phyloP scores from a whole-genome alignment of 148 eudicot species.

The Salicornia ramosissima region DNA sequence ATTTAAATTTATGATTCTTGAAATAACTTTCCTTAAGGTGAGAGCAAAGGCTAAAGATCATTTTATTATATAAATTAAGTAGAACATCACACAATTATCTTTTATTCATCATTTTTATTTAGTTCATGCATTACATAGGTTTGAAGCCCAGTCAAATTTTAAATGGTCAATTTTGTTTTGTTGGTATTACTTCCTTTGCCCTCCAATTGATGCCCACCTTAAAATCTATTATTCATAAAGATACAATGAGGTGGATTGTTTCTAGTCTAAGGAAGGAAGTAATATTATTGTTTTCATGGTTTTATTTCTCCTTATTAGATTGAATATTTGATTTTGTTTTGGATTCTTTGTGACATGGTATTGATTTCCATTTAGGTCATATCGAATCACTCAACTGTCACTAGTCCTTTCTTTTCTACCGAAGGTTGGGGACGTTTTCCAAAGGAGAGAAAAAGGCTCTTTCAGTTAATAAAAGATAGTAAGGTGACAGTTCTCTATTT shows the following conservation, averaged over 20 bases:
- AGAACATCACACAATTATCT: background rate
- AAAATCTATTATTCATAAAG: background rate
- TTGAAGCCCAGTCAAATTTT: background rate
- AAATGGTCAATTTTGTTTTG: background rate
- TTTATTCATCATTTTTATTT: background rate
- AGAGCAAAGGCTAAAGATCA: too few relatives aligned
- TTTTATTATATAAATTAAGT: background rate
- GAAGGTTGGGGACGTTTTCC: conserved; percentile 77
- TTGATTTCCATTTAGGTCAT: conserved; percentile 43
- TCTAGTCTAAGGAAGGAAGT: background rate
- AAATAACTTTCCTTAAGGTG: too few relatives aligned
- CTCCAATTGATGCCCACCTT: background rate
- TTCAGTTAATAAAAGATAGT: conserved; percentile 51
- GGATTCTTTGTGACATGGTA: background rate
- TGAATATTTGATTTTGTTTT: background rate
- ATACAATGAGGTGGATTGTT: background rate
- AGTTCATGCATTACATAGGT: background rate
- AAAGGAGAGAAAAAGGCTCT: conserved; percentile 53
- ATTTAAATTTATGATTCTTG: too few relatives aligned
- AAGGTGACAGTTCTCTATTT: conserved; percentile 39
- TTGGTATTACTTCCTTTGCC: background rate
- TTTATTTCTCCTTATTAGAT: background rate
- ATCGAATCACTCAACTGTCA: conserved; percentile 60
- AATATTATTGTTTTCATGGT: background rate
- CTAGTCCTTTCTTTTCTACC: conserved; percentile 47